Evolutionary conservation across 495 filamentous ascomycete species (phyloP).

Genomic region (Aspergillus cavernicola): DNA sequence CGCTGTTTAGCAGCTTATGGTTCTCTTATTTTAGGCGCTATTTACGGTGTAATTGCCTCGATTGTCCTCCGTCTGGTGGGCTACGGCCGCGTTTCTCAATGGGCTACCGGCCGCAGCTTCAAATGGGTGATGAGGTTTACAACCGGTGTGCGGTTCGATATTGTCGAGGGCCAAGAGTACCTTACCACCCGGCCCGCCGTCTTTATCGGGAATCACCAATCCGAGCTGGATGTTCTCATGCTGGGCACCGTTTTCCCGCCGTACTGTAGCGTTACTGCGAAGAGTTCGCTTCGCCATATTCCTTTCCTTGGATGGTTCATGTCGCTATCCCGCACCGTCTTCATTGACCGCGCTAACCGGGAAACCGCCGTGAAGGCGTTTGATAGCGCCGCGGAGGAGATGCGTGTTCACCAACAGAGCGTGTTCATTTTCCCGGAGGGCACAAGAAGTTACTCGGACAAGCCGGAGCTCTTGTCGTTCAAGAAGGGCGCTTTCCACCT

Average conservation of each 20-base stretch:
- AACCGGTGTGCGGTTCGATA: slow-evolving; percentile 75
- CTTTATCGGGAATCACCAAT: slow-evolving; percentile 92
- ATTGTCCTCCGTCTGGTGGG: slow-evolving; percentile 68
- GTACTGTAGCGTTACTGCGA: slow-evolving; percentile 91
- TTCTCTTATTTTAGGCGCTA: slow-evolving; percentile 58
- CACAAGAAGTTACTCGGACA: slow-evolving; percentile 81
- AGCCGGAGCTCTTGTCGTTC: slow-evolving; percentile 79
- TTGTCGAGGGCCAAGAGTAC: slow-evolving; percentile 63
- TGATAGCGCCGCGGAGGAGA: slow-evolving; percentile 74
- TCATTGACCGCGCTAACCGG: slow-evolving; percentile 86
- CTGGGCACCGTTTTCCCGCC: slow-evolving; percentile 82
- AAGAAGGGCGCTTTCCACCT: slow-evolving; percentile 99
- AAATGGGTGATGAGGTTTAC: slow-evolving; percentile 72
- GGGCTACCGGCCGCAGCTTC: slow-evolving; percentile 76
- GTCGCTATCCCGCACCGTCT: slow-evolving; percentile 82
- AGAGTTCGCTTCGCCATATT: slow-evolving; percentile 73
- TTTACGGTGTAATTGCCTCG: slow-evolving; percentile 74
- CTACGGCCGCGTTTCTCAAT: slow-evolving; percentile 74
- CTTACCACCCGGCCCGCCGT: slow-evolving; percentile 77
- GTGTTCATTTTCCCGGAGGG: slow-evolving; percentile 96
- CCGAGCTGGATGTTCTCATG: slow-evolving; percentile 90
- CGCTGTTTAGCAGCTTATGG: slow-evolving; percentile 70
- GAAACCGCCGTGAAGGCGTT: slow-evolving; percentile 81
- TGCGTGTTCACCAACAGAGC: slow-evolving; percentile 70
- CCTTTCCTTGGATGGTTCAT: slow-evolving; percentile 98